These are phyloP conservation scores for Polychytrium aggregatum DNA, from an alignment of 192 early-diverging fungal genomes.

Conservation along the genomic window DNA sequence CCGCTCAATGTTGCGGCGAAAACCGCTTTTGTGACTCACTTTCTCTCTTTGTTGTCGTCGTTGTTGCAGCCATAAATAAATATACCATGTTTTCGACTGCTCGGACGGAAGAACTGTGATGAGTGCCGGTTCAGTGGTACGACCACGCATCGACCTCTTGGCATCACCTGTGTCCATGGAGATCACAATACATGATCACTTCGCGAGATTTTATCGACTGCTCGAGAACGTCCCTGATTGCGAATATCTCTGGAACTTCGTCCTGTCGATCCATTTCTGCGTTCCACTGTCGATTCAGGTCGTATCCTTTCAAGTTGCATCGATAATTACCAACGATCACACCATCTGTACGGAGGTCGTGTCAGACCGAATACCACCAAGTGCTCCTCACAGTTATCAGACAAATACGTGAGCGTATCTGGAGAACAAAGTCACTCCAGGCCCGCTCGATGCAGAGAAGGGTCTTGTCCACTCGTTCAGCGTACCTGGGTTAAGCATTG, in stretches of 20 bases:
- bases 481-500: conserved; percentile 31
- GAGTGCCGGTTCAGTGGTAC: no score
- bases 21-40: neutral
- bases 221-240: conserved; percentile 12
- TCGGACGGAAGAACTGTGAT: neutral
- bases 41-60: conserved; percentile 3
- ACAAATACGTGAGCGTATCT: no score
- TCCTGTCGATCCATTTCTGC: neutral
- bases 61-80: conserved; percentile 38
- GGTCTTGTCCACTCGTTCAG: no score
- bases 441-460: no score
- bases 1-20: neutral
- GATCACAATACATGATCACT: conserved; percentile 27
- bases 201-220: conserved; percentile 5
- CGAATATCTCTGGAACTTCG: conserved; percentile 15
- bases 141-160: neutral
- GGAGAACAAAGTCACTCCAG: no score
- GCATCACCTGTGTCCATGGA: conserved; percentile 32
- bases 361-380: no score
- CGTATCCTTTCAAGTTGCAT: conserved; percentile 31
- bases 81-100: conserved; percentile 24
- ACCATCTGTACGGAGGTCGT: conserved; percentile 14
- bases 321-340: conserved; percentile 31
- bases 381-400: no score
- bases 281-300: conserved; percentile 30